phyloP scores from a whole-genome alignment of 371 early-diverging fungal species.

The Batrachochytrium dendrobatidis region DNA sequence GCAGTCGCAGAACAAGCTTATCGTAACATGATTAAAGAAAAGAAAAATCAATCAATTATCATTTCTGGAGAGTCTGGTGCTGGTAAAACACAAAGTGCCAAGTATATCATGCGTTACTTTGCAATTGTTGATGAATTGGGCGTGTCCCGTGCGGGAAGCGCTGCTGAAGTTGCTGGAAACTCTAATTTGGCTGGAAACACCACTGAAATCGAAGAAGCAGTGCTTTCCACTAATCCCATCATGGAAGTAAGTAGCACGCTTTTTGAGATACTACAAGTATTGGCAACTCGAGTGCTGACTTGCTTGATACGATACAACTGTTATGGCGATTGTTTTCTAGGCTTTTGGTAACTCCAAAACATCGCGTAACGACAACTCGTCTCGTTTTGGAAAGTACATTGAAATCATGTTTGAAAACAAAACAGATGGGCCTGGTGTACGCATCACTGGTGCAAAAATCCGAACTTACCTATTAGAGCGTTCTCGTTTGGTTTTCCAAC shows the following conservation, averaged over 20 bases:
- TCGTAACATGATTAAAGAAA: constrained; percentile 83
- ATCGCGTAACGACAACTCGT: constrained; percentile 97
- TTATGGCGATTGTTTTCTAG: constrained; percentile 33
- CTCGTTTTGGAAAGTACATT: constrained; percentile 98
- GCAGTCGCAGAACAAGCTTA: constrained; percentile 98
- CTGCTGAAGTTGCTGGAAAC: constrained; percentile 1
- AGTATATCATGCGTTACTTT: constrained; percentile 97
- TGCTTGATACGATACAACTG: not conserved
- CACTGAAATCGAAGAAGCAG: constrained; percentile 46
- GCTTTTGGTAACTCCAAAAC: constrained; percentile 99
- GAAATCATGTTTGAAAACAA: constrained; percentile 60
- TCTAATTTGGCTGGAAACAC: constrained; percentile 7
- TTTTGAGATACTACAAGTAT: not conserved
- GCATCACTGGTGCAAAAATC: constrained; percentile 92
- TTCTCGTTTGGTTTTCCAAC: constrained; percentile 94
- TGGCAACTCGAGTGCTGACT: not conserved
- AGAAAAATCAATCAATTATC: constrained; percentile 94
- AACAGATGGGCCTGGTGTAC: constrained; percentile 37
- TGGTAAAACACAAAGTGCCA: constrained; percentile 93
- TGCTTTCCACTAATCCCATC: constrained; percentile 90
- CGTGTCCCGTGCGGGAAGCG: constrained; percentile 13
- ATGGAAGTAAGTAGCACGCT: constrained; percentile 79
- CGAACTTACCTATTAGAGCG: constrained; percentile 97
- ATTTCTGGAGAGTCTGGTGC: constrained; percentile 97
- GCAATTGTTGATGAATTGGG: constrained; percentile 76